Conservation (phyloP, 495 filamentous ascomycete species). For the Xylaria palmicola region DNA sequence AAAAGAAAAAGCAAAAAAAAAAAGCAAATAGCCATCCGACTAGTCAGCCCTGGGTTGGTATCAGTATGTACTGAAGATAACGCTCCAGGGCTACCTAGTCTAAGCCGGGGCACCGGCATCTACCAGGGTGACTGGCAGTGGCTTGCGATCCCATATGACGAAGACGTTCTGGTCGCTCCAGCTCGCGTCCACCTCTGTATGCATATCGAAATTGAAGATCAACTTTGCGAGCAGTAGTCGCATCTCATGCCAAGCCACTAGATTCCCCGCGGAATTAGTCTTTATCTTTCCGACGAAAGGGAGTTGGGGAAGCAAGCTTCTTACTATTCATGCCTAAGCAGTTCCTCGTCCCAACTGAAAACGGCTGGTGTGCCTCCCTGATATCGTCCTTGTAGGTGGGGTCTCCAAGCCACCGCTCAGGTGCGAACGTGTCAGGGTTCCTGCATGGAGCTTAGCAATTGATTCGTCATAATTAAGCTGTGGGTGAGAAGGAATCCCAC, state of each 20-base stretch:
- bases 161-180: conserved; percentile 22
- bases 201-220: conserved; percentile 39
- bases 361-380: conserved; percentile 32
- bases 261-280: neutral
- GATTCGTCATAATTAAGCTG: too few relatives aligned
- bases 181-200: conserved; percentile 33
- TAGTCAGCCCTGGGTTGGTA: neutral
- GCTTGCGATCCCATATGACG: conserved; percentile 32
- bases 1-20: too few relatives aligned
- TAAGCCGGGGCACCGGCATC: conserved; percentile 1
- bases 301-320: neutral
- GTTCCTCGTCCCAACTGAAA: conserved; percentile 27
- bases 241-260: conserved; percentile 42
- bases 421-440: conserved; percentile 43
- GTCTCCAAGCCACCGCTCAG: conserved; percentile 38
- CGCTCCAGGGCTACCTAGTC: neutral
- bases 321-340: conserved; percentile 31
- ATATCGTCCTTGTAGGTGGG: conserved; percentile 32
- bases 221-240: conserved; percentile 39
- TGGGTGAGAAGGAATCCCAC: neutral
- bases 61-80: neutral
- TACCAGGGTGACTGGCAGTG: neutral
- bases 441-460: too few relatives aligned
- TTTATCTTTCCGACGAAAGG: neutral
- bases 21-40: neutral